Evolutionary conservation across 306 rosid species (phyloP).

Genomic region (Cotoneaster glaucophyllus): DNA sequence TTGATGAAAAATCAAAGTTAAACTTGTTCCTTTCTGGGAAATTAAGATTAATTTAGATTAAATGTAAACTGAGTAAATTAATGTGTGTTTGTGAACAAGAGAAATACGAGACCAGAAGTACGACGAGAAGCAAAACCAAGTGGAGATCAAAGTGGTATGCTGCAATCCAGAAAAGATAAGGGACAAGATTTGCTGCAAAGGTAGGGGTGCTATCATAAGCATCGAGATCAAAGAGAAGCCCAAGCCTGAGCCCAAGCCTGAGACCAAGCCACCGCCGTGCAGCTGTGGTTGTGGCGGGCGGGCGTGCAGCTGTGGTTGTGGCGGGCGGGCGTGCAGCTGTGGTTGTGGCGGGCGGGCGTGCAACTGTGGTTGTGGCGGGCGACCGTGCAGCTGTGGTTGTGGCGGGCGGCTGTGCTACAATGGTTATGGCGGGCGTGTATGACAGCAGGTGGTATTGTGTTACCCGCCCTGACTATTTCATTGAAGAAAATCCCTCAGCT

Average conservation of each 20-base stretch:
- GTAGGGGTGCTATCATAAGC: conserved; percentile 49
- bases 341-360: too few species aligned
- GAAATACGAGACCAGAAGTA: conserved; percentile 72
- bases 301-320: too few species aligned
- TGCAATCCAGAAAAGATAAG: conserved; percentile 70
- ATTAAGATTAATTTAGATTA: not conserved
- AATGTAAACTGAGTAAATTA: conserved; percentile 22
- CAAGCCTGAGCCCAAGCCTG: too few species aligned
- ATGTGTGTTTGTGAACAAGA: conserved; percentile 36
- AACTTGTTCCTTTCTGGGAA: not conserved
- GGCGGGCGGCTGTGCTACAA: not conserved
- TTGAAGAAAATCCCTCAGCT: conserved; percentile 41
- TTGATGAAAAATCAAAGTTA: not conserved
- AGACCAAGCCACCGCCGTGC: not conserved
- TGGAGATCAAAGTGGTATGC: conserved; percentile 59
- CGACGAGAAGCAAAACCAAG: conserved; percentile 48
- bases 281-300: too few species aligned
- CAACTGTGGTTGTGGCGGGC: too few species aligned
- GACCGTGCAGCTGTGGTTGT: not conserved
- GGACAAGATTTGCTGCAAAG: conserved; percentile 51
- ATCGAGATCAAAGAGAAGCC: conserved; percentile 19
- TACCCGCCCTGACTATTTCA: too few species aligned
- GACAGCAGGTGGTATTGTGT: conserved; percentile 9
- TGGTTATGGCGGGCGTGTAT: not conserved
- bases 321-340: too few species aligned